Conservation (phyloP, 495 filamentous ascomycete species). For the Chaetomidium leptoderma region DNA sequence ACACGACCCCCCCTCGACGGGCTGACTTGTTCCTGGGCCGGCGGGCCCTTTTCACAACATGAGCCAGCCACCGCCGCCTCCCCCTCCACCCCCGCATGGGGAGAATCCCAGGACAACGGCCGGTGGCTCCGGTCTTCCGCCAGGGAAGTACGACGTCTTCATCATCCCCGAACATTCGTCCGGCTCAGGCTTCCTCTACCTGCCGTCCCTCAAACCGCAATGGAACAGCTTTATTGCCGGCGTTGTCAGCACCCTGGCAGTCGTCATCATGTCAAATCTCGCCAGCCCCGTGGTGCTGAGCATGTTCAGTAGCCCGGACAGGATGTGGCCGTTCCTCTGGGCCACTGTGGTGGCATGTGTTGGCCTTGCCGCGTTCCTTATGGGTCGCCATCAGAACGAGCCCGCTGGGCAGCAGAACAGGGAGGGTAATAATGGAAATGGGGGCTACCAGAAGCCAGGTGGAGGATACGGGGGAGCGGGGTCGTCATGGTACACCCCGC, state of each 20-base stretch:
- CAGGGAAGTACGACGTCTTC: slow-evolving; percentile 93
- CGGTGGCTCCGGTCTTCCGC: slow-evolving; percentile 56
- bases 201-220: slow-evolving; percentile 80
- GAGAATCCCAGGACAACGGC: slow-evolving; percentile 52
- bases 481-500: slow-evolving; percentile 27
- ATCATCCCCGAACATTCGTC: slow-evolving; percentile 92
- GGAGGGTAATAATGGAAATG: slow-evolving; percentile 19
- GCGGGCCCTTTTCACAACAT: slow-evolving; percentile 32
- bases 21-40: slow-evolving; percentile 10
- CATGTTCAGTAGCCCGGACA: slow-evolving; percentile 46
- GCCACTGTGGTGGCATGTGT: slow-evolving; percentile 4
- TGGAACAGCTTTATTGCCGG: slow-evolving; percentile 89
- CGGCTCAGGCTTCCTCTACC: slow-evolving; percentile 86
- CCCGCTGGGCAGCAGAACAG: background rate
- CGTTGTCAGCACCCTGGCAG: slow-evolving; percentile 64
- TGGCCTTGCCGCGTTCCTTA: slow-evolving; percentile 12
- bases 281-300: slow-evolving; percentile 63
- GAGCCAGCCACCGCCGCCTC: slow-evolving; percentile 51
- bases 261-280: slow-evolving; percentile 62
- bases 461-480: slow-evolving; percentile 20
- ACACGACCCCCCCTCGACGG: background rate
- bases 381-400: slow-evolving; percentile 12
- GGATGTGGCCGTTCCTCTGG: slow-evolving; percentile 6
- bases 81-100: slow-evolving; percentile 67
- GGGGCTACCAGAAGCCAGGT: slow-evolving; percentile 10